Evolutionary conservation across 768 basidiomycete species (phyloP), one percentile per base, ranked within the genome.

Genomic region (Auriscalpium orientale): DNA sequence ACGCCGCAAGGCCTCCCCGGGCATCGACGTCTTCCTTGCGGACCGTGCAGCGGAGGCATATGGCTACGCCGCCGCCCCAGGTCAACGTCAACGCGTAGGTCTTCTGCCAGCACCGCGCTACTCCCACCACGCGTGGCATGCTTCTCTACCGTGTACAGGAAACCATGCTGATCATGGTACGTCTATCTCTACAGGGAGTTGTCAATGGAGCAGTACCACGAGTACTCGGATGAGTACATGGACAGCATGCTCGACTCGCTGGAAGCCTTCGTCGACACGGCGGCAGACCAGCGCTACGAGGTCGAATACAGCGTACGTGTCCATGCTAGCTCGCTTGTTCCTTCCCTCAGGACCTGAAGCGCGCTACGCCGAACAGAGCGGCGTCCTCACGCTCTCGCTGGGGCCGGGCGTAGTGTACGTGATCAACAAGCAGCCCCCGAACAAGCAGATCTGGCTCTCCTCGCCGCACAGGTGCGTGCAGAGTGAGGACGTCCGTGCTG

Each of bases 361-460:
- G 20, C 40, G 18, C 20, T 43, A 18, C 48, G 45, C 40, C 46
- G 20, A 34, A n/a, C 68, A 95, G 94, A 85, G 87, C 64, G 94
- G 94, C n/a, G 94, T 97, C 34, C 69, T 97, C 36, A 97, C 93
- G 1, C 79, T 95, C 46, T 76, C 75, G 49, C 76, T 95, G 15
- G 92, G 85, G 34, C 72, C 77, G 43, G 73, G 84, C 54, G 92
- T 91, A 13, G 95, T 89, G 11, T 97, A 95, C 72, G 94, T 95
- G 33, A 86, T 97, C 71, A 97, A 97, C 72, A 97, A 95, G 75
- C 94, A 97, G 67, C 94, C 94, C 11, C 94, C 94, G 7, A 97
- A 97, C 68, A 92, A 92, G 72, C 94, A 97, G 67, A 95, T 97
- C 62, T 97, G 94, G 94, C 76, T 97, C 18, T 94, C 91, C 4